These are phyloP conservation scores for Cenchrus fungigraminus DNA, from an alignment of 176 grass and related monocot species.

Conservation along the genomic window DNA sequence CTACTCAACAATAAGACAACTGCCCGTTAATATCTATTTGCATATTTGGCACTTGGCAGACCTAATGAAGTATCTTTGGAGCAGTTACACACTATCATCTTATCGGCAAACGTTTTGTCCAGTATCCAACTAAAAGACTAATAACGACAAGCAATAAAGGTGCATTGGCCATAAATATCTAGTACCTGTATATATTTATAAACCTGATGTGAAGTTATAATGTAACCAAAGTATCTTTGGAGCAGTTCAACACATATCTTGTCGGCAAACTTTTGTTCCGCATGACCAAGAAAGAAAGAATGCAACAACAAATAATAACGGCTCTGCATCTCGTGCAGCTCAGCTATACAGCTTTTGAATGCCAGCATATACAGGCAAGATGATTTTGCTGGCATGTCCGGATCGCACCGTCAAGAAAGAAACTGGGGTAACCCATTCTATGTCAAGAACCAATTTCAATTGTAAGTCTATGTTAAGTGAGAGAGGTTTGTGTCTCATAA, in stretches of 20 bases:
- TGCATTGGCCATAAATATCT: background rate
- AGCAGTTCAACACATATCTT: constrained; percentile 17
- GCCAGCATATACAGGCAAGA: constrained; percentile 21
- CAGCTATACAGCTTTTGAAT: constrained; percentile 41
- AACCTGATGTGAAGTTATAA: background rate
- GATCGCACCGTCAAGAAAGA: constrained; percentile 16
- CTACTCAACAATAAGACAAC: constrained; percentile 10
- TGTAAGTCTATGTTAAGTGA: constrained; percentile 41
- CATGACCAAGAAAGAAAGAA: background rate
- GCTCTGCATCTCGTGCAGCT: constrained; percentile 25
- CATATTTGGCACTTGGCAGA: background rate
- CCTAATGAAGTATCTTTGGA: background rate
- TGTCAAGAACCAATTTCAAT: constrained; percentile 41
- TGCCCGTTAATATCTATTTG: background rate
- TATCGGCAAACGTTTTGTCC: background rate
- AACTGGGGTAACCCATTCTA: background rate
- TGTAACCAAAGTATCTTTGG: background rate
- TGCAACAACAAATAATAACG: background rate
- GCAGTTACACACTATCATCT: constrained; percentile 6
- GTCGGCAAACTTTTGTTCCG: background rate
- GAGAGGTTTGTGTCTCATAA: constrained; percentile 16
- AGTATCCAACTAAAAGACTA: background rate
- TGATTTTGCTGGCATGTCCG: constrained; percentile 17
- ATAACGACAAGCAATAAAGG: background rate
- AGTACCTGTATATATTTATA: background rate